Percentiles rank a stretch among this genome's conserved stretches.
phyloP scores from a whole-genome alignment of 1,284 basidiomycete species.

The Sanguinoderma infundibulare region DNA sequence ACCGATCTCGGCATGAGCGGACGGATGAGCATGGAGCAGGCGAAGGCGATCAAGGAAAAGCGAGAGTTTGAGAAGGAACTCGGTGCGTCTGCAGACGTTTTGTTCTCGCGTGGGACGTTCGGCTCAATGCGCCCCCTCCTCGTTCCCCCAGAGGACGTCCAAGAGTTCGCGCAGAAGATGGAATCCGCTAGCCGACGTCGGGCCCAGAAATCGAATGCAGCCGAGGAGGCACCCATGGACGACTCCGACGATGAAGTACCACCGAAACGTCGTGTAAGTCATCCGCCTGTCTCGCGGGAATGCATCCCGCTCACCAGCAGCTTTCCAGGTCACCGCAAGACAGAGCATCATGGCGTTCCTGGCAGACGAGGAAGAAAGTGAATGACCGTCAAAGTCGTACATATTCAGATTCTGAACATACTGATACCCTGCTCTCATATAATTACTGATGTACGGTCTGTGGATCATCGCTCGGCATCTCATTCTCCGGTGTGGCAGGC shows the following conservation, averaged over 20 bases:
- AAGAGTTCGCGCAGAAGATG: slow-evolving; percentile 52
- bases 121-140: too few species aligned
- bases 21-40: slow-evolving; percentile 78
- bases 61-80: slow-evolving; percentile 82
- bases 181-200: slow-evolving; percentile 28
- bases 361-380: slow-evolving; percentile 56
- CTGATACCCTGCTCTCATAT: background rate
- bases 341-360: slow-evolving; percentile 74
- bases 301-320: background rate
- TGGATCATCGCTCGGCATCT: too few species aligned
- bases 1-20: slow-evolving; percentile 80
- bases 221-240: slow-evolving; percentile 35
- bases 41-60: slow-evolving; percentile 70
- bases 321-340: slow-evolving; percentile 48
- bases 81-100: slow-evolving; percentile 56
- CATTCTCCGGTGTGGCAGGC: too few species aligned
- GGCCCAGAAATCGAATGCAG: slow-evolving; percentile 19
- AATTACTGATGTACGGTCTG: background rate
- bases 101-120: background rate
- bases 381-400: slow-evolving; percentile 17
- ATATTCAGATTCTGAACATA: background rate
- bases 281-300: background rate
- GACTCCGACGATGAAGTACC: slow-evolving; percentile 37
- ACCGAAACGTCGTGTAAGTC: slow-evolving; percentile 40
- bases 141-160: slow-evolving; percentile 59